Evolutionary conservation across 2,329 filamentous ascomycete species (phyloP), one percentile per base, ranked within the genome.

Genomic region (Massarina eburnea): DNA sequence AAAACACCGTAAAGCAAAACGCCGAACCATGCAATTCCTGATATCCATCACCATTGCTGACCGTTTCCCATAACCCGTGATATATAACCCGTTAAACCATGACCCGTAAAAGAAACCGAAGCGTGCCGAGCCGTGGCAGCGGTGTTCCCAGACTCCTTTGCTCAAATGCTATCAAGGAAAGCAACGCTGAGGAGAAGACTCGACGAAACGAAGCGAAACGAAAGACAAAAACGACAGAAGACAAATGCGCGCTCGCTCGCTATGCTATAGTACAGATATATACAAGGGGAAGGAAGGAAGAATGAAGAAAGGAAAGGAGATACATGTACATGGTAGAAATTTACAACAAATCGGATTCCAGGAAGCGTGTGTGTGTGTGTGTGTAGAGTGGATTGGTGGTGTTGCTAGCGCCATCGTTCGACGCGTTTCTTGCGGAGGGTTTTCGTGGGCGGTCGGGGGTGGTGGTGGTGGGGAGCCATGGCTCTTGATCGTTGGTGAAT

Each of bases 341-440:
- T 17, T 32, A 42, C 22, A 36, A 41, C 39, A 37, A 40, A 38
- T 39, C 17, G 19, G 32, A 40, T 33, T 8, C 34, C 34, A 42
- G 19, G 26, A 30, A 32, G 34, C 5, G 20, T 32, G 43, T 17
- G n/a, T n/a, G n/a, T n/a, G n/a, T n/a, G n/a, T n/a, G n/a, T n/a
- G n/a, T 17, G 40, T 19, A 26, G 19, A 3, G 30, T 21, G 22
- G n/a, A 29, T 29, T 21, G 35, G 21, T 41, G 35, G 35, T 17
- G 39, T n/a, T 37, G 22, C 15, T 37, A 10, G 50, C 56, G 55
- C 61, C 64, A 66, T 48, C 57, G 56, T 38, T 67, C 57, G 29
- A 57, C 46, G 34, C 57, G 58, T 34, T 55, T 54, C 41, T 66
- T 64, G 48, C 59, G 53, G 18, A 55, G 54, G n/a, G 58, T 53